phyloP scores from a whole-genome alignment of 306 rosid species.

The Datisca glomerata region DNA sequence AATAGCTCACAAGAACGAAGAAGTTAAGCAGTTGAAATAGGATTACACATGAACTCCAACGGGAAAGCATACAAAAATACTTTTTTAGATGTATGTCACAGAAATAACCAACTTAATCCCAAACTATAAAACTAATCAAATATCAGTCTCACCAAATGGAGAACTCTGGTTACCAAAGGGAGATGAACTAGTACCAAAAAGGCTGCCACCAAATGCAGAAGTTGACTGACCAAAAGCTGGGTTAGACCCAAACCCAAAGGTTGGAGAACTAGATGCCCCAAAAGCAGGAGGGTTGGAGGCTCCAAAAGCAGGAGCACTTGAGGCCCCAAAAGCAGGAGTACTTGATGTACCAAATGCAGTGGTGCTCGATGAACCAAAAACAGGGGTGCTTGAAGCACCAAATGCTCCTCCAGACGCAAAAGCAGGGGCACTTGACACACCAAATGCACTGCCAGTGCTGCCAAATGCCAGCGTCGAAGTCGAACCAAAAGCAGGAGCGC shows the following conservation, averaged over 20 bases:
- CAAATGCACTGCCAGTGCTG: conserved; percentile 51
- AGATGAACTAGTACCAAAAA: conserved; percentile 46
- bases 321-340: conserved; percentile 38
- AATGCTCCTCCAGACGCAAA: conserved; percentile 68
- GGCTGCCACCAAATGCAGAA: conserved; percentile 67
- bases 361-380: conserved; percentile 18
- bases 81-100: too few species aligned
- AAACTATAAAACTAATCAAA: background rate
- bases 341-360: conserved; percentile 42
- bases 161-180: conserved; percentile 79
- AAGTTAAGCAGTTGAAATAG: conserved; percentile 2
- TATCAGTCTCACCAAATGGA: conserved; percentile 61
- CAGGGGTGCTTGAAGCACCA: conserved; percentile 51
- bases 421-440: conserved; percentile 39
- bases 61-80: background rate
- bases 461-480: conserved; percentile 58
- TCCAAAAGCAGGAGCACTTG: conserved; percentile 49
- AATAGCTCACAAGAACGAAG: conserved; percentile 10
- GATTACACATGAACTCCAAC: too few species aligned
- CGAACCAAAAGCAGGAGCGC: conserved; percentile 53
- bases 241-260: conserved; percentile 52
- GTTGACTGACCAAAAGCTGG: conserved; percentile 66
- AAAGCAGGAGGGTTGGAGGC: conserved; percentile 53
- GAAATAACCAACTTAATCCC: too few species aligned
- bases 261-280: conserved; percentile 62